Evolutionary conservation across 2,329 filamentous ascomycete genomes (phyloP), one percentile per base, ranked within the genome.

Genomic region (Colletotrichum neosansevieriae): DNA sequence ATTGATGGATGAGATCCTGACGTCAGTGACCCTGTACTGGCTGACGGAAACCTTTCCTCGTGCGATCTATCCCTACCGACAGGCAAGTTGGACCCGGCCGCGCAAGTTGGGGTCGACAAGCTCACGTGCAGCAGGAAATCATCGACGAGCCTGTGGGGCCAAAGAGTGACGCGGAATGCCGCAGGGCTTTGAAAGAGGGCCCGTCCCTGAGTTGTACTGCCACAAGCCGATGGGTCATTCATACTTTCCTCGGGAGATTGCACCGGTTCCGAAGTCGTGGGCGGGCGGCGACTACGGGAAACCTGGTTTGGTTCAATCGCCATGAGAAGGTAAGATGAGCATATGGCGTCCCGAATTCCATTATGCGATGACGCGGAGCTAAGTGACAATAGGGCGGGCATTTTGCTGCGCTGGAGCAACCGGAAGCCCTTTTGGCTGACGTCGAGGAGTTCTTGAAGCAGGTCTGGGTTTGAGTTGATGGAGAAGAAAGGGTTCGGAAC

Each of bases 161-260:
- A 1, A 54, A 38, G 11, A 24, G n/a, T 13, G 51, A 54, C 17
- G 51, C 51, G 17, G 32, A 54, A 29, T 40, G 51, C 11, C 32
- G 32, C 11, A 2, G 19, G 32, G 34, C 34, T 19, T 19, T 54
- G 24, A n/a, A 40, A n/a, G 51, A 54, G 3, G 51, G 51, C n/a
- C n/a, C 0, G 51, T 40, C 3, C 51, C 51, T 0, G 0, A 54
- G 51, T 54, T 38, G 1, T 40, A 54, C 51, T 54, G 51, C 11
- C n/a, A 54, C 11, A 38, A 54, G 51, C 51, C 51, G 11, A 54
- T 54, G 51, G 51, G 51, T 4, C 24, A 54, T 21, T 54, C 51
- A 0, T 54, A 29, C 24, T 54, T 54, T 13, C 51, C 51, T n/a
- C 38, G 34, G 15, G 51, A 54, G 51, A 54, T 54, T 9, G 32